Percentiles rank a stretch among this genome's conserved stretches.
These are phyloP conservation scores for Fagopyrum homotropicum DNA, from an alignment of 148 eudicot genomes.

Conservation along the genomic window DNA sequence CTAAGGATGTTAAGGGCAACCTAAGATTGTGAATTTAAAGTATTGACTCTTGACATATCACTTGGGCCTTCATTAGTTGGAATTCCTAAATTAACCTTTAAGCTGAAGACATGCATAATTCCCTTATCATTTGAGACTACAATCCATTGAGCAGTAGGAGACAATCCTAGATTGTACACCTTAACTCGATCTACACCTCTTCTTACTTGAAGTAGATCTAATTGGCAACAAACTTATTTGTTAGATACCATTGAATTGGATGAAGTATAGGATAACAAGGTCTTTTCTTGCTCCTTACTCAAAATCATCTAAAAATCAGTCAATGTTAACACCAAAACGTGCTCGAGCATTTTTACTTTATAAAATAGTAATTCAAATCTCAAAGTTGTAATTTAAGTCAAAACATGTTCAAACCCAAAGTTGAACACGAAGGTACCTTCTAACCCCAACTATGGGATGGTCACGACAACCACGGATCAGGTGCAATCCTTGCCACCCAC, in stretches of 20 bases:
- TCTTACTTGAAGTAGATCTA: slow-evolving; percentile 44
- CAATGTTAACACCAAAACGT: too few species aligned
- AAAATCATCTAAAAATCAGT: too few species aligned
- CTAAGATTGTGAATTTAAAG: slow-evolving; percentile 24
- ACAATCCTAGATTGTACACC: slow-evolving; percentile 74
- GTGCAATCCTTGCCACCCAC: too few species aligned
- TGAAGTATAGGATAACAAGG: neutral
- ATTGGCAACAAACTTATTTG: neutral
- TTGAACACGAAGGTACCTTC: too few species aligned
- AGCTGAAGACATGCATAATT: slow-evolving; percentile 72
- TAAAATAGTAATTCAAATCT: too few species aligned
- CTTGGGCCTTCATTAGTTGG: slow-evolving; percentile 36
- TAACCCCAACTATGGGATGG: too few species aligned
- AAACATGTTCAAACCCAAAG: too few species aligned
- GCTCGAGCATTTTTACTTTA: too few species aligned
- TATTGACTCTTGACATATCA: slow-evolving; percentile 32
- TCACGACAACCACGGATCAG: too few species aligned
- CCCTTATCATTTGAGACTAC: slow-evolving; percentile 95
- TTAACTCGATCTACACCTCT: slow-evolving; percentile 92
- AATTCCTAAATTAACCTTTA: slow-evolving; percentile 49
- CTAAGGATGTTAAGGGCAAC: neutral
- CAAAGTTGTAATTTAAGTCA: too few species aligned
- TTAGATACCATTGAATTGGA: neutral
- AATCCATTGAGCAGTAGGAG: slow-evolving; percentile 79
- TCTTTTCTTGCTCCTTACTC: too few species aligned